Percentiles rank a stretch among this genome's conserved stretches.
phyloP scores from a whole-genome alignment of 108 stramenopile species.

The Pseudonitzschia delicatissima region DNA sequence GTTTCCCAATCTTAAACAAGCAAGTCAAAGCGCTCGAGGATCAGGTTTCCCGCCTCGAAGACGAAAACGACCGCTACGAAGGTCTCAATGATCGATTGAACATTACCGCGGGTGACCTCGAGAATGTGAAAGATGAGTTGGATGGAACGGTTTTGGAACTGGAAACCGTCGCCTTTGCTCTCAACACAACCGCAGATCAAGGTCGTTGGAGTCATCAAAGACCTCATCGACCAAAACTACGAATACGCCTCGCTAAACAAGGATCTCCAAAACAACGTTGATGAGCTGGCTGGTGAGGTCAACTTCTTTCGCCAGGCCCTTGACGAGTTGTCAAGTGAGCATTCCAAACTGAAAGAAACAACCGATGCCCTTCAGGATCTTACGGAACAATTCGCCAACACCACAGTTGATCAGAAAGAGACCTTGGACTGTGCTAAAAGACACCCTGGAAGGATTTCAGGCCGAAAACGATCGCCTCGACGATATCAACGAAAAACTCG shows the following conservation, averaged over 20 bases:
- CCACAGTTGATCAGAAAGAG: slow-evolving; percentile 7
- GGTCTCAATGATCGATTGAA: slow-evolving; percentile 25
- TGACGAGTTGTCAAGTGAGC: slow-evolving; percentile 19
- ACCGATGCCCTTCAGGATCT: slow-evolving; percentile 15
- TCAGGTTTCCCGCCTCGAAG: slow-evolving; percentile 30
- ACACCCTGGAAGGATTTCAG: slow-evolving; percentile 12
- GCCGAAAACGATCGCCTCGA: slow-evolving; percentile 32
- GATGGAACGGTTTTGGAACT: slow-evolving; percentile 21
- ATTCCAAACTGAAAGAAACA: slow-evolving; percentile 13
- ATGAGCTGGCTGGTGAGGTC: slow-evolving; percentile 12
- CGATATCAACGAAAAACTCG: slow-evolving; percentile 19
- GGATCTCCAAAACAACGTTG: slow-evolving; percentile 23
- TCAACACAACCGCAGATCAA: slow-evolving; percentile 19
- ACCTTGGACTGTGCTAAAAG: slow-evolving; percentile 15
- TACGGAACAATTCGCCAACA: background rate
- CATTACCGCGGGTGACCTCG: slow-evolving; percentile 15
- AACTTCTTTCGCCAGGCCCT: slow-evolving; percentile 17
- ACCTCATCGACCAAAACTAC: slow-evolving; percentile 20
- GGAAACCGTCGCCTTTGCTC: slow-evolving; percentile 6
- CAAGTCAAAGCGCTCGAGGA: slow-evolving; percentile 21
- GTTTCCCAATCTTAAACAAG: slow-evolving; percentile 34
- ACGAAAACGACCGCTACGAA: slow-evolving; percentile 27
- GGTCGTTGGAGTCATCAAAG: slow-evolving; percentile 8
- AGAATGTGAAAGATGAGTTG: slow-evolving; percentile 20
- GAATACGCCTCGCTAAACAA: slow-evolving; percentile 13